A percentile compares a stretch with the other conserved stretches of the same genome.
phyloP scores from a whole-genome alignment of 1,284 basidiomycete genomes.

The Ustilago lituana region DNA sequence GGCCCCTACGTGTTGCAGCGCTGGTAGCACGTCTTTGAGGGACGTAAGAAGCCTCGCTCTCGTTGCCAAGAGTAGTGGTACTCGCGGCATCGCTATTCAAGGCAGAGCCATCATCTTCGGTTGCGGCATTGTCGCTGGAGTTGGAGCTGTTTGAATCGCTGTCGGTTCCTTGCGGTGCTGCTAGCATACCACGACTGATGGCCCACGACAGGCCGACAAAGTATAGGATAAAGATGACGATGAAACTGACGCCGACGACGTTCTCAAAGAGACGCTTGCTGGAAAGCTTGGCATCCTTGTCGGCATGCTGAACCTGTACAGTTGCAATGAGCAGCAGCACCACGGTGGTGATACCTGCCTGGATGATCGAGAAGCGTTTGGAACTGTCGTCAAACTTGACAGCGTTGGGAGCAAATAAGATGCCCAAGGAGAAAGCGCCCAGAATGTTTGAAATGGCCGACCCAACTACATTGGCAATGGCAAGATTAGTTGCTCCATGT shows the following conservation, averaged over 20 bases:
- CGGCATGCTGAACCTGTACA: slow-evolving; percentile 38
- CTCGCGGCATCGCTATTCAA: slow-evolving; percentile 26
- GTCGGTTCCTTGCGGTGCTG: slow-evolving; percentile 29
- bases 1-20: slow-evolving; percentile 23
- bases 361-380: slow-evolving; percentile 37
- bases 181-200: slow-evolving; percentile 39
- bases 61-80: slow-evolving; percentile 28
- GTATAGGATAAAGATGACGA: slow-evolving; percentile 38
- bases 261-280: slow-evolving; percentile 38
- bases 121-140: slow-evolving; percentile 2
- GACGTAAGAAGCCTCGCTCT: slow-evolving; percentile 32
- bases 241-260: slow-evolving; percentile 37
- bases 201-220: slow-evolving; percentile 45
- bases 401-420: slow-evolving; percentile 29
- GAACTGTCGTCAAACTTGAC: slow-evolving; percentile 40
- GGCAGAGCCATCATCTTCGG: slow-evolving; percentile 13
- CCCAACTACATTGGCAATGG: slow-evolving; percentile 58
- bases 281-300: slow-evolving; percentile 20
- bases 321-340: slow-evolving; percentile 29
- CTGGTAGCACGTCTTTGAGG: slow-evolving; percentile 20
- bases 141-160: slow-evolving; percentile 22
- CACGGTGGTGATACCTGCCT: slow-evolving; percentile 31
- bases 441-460: slow-evolving; percentile 60
- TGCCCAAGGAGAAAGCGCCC: slow-evolving; percentile 43
- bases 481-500: slow-evolving; percentile 40